Evolutionary conservation across 768 basidiomycete genomes (phyloP), one percentile per base, ranked within the genome.

Genomic region (Lactarius pseudohatsudake): DNA sequence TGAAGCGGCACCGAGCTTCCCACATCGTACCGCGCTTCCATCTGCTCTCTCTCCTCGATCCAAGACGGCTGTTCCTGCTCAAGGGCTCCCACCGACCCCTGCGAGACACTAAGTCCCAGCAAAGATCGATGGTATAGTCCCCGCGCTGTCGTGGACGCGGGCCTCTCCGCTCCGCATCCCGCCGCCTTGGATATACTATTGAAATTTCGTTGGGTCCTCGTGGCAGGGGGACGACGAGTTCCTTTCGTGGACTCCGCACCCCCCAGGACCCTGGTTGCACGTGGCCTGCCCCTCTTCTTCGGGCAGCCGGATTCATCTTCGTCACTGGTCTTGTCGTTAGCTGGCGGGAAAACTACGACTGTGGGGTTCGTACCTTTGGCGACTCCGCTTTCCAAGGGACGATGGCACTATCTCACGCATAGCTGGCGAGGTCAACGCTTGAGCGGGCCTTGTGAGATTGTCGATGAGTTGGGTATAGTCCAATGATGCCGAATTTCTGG

Each of bases 301-400:
- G n/a, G 47, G 26, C 50, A 5, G 6, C 45, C 45, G 11, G 3
- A 16, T 26, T 1, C 50, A 13, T 16, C 4, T 15, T 26, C 26
- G 11, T 2, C 2, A 2, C 50, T 53, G 50, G 16, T 22, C 50
- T 53, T 5, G 26, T 53, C 13, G 26, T 53, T 6, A 53, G 50
- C 5, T 0, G 36, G 0, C 0, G 4, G 26, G 5, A 22, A 4
- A n/a, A n/a, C n/a, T n/a, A n/a, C n/a, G n/a, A n/a, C n/a, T n/a
- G n/a, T n/a, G n/a, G n/a, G n/a, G n/a, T n/a, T n/a, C n/a, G n/a
- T n/a, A n/a, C n/a, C n/a, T n/a, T n/a, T n/a, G n/a, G n/a, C n/a
- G n/a, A n/a, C n/a, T n/a, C n/a, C n/a, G n/a, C n/a, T n/a, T n/a
- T n/a, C n/a, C n/a, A n/a, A n/a, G n/a, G n/a, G n/a, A n/a, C n/a